These are phyloP conservation scores for Arthrobotrys pseudoclavata DNA, from an alignment of 2,329 filamentous ascomycete genomes.

Conservation along the genomic window DNA sequence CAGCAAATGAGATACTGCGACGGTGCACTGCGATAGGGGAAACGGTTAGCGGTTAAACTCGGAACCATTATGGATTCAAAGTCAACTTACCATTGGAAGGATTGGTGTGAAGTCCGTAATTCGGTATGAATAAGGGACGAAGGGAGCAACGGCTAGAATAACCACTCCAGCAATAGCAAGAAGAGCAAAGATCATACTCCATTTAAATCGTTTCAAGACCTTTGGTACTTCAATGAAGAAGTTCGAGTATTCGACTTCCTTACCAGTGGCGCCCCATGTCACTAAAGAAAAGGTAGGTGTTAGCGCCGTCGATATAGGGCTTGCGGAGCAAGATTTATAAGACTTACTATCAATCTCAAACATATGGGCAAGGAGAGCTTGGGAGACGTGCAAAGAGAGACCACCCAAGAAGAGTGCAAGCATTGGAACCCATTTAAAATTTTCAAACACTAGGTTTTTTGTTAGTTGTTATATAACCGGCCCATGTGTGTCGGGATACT, in stretches of 20 bases:
- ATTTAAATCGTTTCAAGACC: constrained; percentile 84
- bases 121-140: constrained; percentile 76
- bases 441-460: constrained; percentile 65
- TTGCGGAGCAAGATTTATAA: background rate
- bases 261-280: constrained; percentile 82
- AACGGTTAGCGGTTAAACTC: constrained; percentile 6
- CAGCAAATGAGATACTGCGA: constrained; percentile 78
- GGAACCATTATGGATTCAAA: background rate
- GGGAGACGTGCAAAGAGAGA: constrained; percentile 82
- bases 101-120: constrained; percentile 82
- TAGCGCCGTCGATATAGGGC: background rate
- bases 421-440: constrained; percentile 79
- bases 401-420: constrained; percentile 86
- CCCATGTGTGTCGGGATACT: constrained; percentile 37
- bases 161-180: constrained; percentile 75
- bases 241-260: constrained; percentile 83
- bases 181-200: constrained; percentile 75
- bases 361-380: constrained; percentile 84
- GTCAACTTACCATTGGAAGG: constrained; percentile 74
- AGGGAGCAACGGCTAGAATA: constrained; percentile 74
- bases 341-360: constrained; percentile 78
- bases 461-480: background rate
- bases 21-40: constrained; percentile 66
- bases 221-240: constrained; percentile 88
- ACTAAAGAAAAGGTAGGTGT: constrained; percentile 20